Base-by-base conservation (phyloP, 345 rosid species). In the Gossypium thurberi region DNA sequence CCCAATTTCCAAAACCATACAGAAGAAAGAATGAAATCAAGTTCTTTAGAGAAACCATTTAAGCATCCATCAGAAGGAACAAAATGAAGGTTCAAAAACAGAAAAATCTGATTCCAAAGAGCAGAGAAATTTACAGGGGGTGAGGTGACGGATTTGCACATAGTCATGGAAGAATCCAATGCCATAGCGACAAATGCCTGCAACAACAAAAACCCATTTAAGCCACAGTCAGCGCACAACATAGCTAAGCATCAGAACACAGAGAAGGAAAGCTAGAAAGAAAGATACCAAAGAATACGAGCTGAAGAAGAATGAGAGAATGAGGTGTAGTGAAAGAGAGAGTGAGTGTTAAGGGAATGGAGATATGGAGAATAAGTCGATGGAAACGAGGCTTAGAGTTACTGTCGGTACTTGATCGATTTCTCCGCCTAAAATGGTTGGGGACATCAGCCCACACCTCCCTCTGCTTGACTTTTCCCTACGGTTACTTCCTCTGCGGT, bases 141-240 rank as follows among this genome's bases (percentile, higher is more conserved):
- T 12, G 91, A 78, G 44, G 85, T 46, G 14, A 85, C 14, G 56
- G 95, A 85, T 82, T 86, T 93, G 86, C 82, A 85, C 47, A 82
- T 76, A 20, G 91, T 85, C 79, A 86, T 69, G 70, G 88, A 84
- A n/a, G 92, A 85, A 79, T 91, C 98, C 92, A 93, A 89, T 67
- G 73, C 74, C 71, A 58, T 74, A 15, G 69, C 74, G 55, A 60
- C 46, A 21, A 18, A 23, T 9, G n/a, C 65, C 76, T 57, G 20
- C 21, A 71, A 53, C 15, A 61, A 46, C 14, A 25, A 37, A 57
- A 6, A 65, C 48, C 43, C 61, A 33, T 37, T 69, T 43, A 8
- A 55, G 50, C 37, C 48, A 55, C 10, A 44, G 18, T 37, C 23
- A 62, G 1, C 48, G 17, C 1, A 12, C 2, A 67, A 62, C 25